phyloP scores from a whole-genome alignment of 176 grass and related monocot species.

The Hordeum vulgare region MorexV3_pseudomolecules_assembly NC_058522.1:535746173-535746672 shows the following conservation, averaged over 20 bases:
- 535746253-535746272: not conserved
- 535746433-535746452: not conserved
- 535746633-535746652: not conserved
- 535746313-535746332: not conserved
- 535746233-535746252: not conserved
- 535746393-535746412: not conserved
- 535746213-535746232: not conserved
- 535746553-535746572: no score
- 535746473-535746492: not conserved
- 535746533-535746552: no score
- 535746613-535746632: not conserved
- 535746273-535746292: no score
- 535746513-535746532: no score
- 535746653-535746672: not conserved
- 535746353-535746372: not conserved
- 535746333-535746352: not conserved
- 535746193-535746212: slow-evolving; percentile 12
- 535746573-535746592: not conserved
- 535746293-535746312: no score
- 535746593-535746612: not conserved
- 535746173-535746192: slow-evolving; percentile 20
- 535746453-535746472: not conserved
- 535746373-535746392: not conserved
- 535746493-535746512: no score
- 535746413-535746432: not conserved